These are phyloP conservation scores for Meyerozyma guilliermondii DNA, from an alignment of 1,139 yeast species.

Conservation along the genomic window DNA sequence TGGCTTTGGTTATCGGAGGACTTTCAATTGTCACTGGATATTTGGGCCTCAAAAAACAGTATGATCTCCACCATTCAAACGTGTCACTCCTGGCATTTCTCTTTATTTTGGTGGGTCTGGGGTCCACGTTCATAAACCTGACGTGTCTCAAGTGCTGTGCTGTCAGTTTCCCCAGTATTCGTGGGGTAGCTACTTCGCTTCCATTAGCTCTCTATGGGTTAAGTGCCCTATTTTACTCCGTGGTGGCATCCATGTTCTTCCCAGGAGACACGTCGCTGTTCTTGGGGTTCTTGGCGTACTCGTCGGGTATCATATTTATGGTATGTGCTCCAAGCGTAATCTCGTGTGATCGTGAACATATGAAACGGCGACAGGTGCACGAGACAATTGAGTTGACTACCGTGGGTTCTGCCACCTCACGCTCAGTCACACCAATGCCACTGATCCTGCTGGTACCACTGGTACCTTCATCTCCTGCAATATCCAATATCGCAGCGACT, in stretches of 20 bases:
- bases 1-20: conserved; percentile 42
- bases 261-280: conserved; percentile 50
- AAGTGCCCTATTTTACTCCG: conserved; percentile 54
- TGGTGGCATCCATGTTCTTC: conserved; percentile 41
- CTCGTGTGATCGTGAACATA: conserved; percentile 32
- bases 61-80: conserved; percentile 23
- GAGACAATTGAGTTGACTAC: conserved; percentile 12
- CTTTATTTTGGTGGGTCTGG: conserved; percentile 44
- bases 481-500: conserved; percentile 1
- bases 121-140: conserved; percentile 50
- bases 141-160: conserved; percentile 58
- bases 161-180: conserved; percentile 46
- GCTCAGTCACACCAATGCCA: conserved; percentile 5
- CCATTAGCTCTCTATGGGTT: conserved; percentile 58
- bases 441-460: conserved; percentile 5
- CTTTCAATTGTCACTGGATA: conserved; percentile 40
- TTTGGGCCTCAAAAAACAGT: conserved; percentile 43
- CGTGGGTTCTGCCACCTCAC: conserved; percentile 4
- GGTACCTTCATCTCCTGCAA: conserved; percentile 1
- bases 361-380: not conserved
- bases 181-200: conserved; percentile 57
- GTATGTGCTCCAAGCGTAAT: conserved; percentile 47
- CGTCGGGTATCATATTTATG: conserved; percentile 32
- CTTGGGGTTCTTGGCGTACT: conserved; percentile 40
- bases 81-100: conserved; percentile 31